phyloP scores from a whole-genome alignment of 805 yeast species.

The Yamadazyma laniorum region DNA sequence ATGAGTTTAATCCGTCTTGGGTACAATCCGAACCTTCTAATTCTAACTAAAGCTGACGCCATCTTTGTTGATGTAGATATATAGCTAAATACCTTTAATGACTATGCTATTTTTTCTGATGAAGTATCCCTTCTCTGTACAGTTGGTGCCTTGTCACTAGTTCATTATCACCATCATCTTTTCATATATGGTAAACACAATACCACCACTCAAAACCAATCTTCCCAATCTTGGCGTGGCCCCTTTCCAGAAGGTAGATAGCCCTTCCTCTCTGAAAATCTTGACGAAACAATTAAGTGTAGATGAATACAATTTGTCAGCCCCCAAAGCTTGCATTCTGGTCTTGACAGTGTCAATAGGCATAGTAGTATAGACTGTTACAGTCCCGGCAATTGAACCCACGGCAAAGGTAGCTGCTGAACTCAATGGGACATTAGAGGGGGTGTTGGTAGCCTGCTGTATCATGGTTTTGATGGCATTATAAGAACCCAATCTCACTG shows the following conservation, averaged over 20 bases:
- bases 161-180: slow-evolving; percentile 68
- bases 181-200: slow-evolving; percentile 94
- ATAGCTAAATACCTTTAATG: slow-evolving; percentile 1
- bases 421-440: slow-evolving; percentile 71
- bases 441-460: slow-evolving; percentile 65
- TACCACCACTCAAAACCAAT: slow-evolving; percentile 90
- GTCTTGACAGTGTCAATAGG: slow-evolving; percentile 96
- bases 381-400: slow-evolving; percentile 87
- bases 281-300: slow-evolving; percentile 80
- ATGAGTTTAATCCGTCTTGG: slow-evolving; percentile 1
- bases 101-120: slow-evolving; percentile 1
- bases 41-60: background rate
- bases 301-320: slow-evolving; percentile 64
- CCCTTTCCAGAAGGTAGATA: slow-evolving; percentile 94
- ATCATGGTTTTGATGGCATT: slow-evolving; percentile 78
- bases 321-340: slow-evolving; percentile 91
- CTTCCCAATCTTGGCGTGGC: slow-evolving; percentile 97
- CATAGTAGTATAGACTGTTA: slow-evolving; percentile 91
- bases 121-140: too few relatives aligned
- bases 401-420: slow-evolving; percentile 79
- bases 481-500: slow-evolving; percentile 91
- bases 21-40: slow-evolving; percentile 2
- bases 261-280: slow-evolving; percentile 83
- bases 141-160: too few relatives aligned
- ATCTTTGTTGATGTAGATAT: slow-evolving; percentile 1